A percentile compares a stretch with the other conserved stretches of the same genome.
These are phyloP conservation scores for Solanum sitiens DNA, from an alignment of 257 asterid species.

Conservation along the genomic window DNA sequence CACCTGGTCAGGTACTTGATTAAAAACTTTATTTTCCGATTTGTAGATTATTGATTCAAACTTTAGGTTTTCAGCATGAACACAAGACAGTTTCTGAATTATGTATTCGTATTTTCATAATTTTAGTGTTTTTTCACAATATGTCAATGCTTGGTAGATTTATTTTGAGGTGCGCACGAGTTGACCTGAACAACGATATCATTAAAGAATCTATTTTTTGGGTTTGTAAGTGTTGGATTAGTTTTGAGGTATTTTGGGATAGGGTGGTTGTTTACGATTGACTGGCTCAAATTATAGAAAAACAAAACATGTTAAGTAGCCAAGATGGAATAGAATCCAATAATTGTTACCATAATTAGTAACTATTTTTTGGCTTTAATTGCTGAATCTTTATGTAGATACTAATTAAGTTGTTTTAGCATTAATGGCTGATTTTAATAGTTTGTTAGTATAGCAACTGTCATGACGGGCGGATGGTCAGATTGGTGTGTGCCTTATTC, in stretches of 20 bases:
- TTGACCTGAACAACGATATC: not conserved
- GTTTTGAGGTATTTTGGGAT: not conserved
- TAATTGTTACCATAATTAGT: not conserved
- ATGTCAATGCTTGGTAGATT: not conserved
- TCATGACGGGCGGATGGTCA: not conserved
- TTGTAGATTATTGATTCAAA: not conserved
- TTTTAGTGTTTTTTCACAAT: not conserved
- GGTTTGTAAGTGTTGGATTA: not conserved
- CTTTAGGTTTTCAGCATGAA: not conserved
- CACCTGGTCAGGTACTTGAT: slow-evolving; percentile 46
- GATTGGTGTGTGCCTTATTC: not conserved
- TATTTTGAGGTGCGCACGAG: not conserved
- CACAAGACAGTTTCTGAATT: not conserved
- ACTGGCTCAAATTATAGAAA: not conserved
- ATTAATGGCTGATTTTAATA: not conserved
- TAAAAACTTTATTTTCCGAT: not conserved
- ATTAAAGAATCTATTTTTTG: not conserved
- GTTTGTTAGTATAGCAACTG: not conserved
- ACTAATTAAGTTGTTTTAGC: not conserved
- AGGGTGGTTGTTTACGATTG: not conserved
- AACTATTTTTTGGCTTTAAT: not conserved
- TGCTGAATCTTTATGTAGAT: not conserved
- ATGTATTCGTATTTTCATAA: not conserved
- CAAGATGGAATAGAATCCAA: not conserved
- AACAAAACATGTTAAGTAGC: not conserved